Base-by-base conservation (phyloP, 1,284 basidiomycete species). In the Stereum hirsutum region DNA sequence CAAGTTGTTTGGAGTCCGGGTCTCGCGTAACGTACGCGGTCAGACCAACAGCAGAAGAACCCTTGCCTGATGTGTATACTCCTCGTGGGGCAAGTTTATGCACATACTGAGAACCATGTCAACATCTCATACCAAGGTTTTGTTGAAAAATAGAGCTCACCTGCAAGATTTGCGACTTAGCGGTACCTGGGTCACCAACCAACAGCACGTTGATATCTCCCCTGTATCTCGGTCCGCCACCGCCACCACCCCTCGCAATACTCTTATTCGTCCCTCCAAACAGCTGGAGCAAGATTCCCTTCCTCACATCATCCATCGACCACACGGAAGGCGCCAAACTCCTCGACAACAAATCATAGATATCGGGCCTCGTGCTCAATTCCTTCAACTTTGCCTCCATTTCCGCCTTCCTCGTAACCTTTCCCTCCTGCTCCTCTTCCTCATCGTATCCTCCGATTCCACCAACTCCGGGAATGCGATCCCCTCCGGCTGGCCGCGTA, bases 231-330 rank as follows among this genome's bases (percentile, higher is more conserved):
- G 95, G 94, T 0, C 96, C 96, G 11, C 93, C 94, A 1, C 85
- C 90, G 8, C 95, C 95, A 12, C 95, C 95, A 43, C 94, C 95
- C 41, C 82, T 74, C 1, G 89, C 78, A 51, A 99, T 90, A 52
- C 74, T 89, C 72, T 99, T 99, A 64, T 97, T 98, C 39, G 95
- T 97, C 1, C 95, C 95, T 5, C 95, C 96, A 63, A 99, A 98
- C 21, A 99, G 66, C 63, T 98, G 95, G 24, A 99, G 66, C 39
- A 99, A 61, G 44, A 99, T 95, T 0, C 96, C 95, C 68, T 98
- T 98, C 69, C 99, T 99, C 49, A 99, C 91, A 57, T 99, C 95
- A 32, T 99, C 94, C 89, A 98, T 87, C 60, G 93, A 91, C 83
- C 91, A 98, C 53, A 99, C 95, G 23, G 84, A 89, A 7, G 95